A percentile compares a stretch with the other conserved stretches of the same genome.
phyloP scores from a whole-genome alignment of 345 rosid genomes.

The Murraya paniculata region DNA sequence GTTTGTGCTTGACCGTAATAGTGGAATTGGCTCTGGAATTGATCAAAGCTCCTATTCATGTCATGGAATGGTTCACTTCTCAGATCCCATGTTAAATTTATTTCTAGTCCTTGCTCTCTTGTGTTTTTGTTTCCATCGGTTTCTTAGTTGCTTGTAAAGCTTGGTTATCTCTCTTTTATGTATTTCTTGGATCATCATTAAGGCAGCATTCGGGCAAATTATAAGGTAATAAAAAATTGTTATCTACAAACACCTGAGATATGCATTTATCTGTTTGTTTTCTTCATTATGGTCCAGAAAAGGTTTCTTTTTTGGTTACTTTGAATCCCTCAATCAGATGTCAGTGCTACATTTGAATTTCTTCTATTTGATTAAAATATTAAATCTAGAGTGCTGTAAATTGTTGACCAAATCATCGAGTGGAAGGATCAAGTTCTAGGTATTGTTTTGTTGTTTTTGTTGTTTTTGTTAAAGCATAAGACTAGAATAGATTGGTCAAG shows the following conservation, averaged over 20 bases:
- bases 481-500: not conserved
- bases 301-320: not conserved
- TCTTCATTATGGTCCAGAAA: not conserved
- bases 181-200: not conserved
- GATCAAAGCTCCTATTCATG: slow-evolving; percentile 63
- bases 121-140: not conserved
- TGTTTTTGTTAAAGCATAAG: not conserved
- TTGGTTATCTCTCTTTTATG: not conserved
- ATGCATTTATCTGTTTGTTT: not conserved
- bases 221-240: not conserved
- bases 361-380: not conserved
- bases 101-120: not conserved
- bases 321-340: not conserved
- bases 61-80: slow-evolving; percentile 67
- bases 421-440: not conserved
- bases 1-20: slow-evolving; percentile 57
- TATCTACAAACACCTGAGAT: not conserved
- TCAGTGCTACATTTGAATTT: not conserved
- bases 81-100: slow-evolving; percentile 54
- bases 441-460: not conserved
- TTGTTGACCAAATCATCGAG: not conserved
- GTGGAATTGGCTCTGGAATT: slow-evolving; percentile 62
- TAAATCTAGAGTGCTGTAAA: not conserved
- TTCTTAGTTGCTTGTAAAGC: not conserved
- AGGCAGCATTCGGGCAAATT: not conserved